Evolutionary conservation across 2,329 filamentous ascomycete species (phyloP), one percentile per base, ranked within the genome.

Genomic region (Pseudocercospora macadamiae): DNA sequence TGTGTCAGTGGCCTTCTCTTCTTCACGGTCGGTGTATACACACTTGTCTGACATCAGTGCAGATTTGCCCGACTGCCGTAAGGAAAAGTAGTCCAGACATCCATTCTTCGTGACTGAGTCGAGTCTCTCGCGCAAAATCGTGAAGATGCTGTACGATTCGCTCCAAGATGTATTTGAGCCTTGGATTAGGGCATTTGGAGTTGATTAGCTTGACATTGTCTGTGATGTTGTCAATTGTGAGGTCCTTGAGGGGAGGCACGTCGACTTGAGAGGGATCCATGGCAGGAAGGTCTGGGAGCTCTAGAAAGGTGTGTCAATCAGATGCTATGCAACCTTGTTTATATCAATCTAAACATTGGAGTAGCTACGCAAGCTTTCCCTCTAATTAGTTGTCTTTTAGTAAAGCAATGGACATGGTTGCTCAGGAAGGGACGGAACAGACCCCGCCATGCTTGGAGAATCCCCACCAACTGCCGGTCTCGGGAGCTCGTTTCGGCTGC

Each of bases 181-280:
- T 83, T 19, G 82, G 77, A 68, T 91, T 81, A 8, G 79, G 71
- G 67, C 85, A 84, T 77, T 87, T 84, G 8, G 88, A 88, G 76
- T 93, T 93, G 74, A 92, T 91, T 45, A 82, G 79, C 70, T 88
- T 82, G 28, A 88, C 86, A 69, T 92, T 91, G 51, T 88, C 84
- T 55, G 89, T 92, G 74, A 92, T 92, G 74, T 92, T 92, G 70
- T 91, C 88, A 64, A 88, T 88, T 1, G 87, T 91, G 32, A 92
- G 80, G 75, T 92, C 86, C 71, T 88, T 87, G 73, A 89, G 77
- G 6, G 78, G 76, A 57, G 83, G 84, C 21, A 81, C 73, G 18
- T 75, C 71, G 51, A 77, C 73, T 62, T 77, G 61, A 16, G 75
- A 75, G 4, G 76, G 76, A 63, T 79, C 75, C 78, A 80, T 80